Base-by-base conservation (phyloP, 441 rosid genomes). In the Mallotus japonicus region DNA sequence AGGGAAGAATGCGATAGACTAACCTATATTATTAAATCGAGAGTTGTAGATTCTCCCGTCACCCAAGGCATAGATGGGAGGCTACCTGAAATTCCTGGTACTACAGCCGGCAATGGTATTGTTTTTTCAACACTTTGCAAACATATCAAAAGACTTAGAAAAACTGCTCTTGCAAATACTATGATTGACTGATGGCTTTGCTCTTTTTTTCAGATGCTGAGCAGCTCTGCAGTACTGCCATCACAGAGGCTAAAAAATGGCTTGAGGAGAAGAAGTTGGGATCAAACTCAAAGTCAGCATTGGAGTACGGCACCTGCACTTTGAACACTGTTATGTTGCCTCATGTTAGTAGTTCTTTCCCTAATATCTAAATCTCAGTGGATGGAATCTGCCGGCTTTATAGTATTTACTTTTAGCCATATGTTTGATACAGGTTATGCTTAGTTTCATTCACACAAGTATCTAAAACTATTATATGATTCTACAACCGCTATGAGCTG, bases 1-100 rank as follows among this genome's bases (percentile, higher is more conserved):
- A 95, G 98, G 94, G 95, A 92, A 78, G 99, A 95, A 81, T 85
- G 85, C 40, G 86, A 90, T 72, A 89, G 85, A 81, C 78, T 95
- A 65, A 89, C 79, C 51, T 72, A 75, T 75, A 84, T 95, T 76
- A 84, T 95, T 75, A 90, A 86, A 77, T 85, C 99, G 17, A 88
- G 98, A 83, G 88, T 90, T 76, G 85, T 82, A 64, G 87, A 77
- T 76, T 71, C 84, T 73, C 87, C 83, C 34, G 50, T 64, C 55
- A 55, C 55, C 76, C 73, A 76, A 50, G 70, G 79, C 77, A 56
- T 77, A 62, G 82, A 65, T 75, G 81, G 72, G 70, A 72, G 73
- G 62, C 74, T 42, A 65, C 68, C 66, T 74, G 80, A 72, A 61
- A 70, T 73, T 53, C 75, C 53, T 7, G 72, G 65, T 63, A 55